Base-by-base conservation (phyloP, 1,284 basidiomycete genomes). In the Coniferiporia weirii region DNA sequence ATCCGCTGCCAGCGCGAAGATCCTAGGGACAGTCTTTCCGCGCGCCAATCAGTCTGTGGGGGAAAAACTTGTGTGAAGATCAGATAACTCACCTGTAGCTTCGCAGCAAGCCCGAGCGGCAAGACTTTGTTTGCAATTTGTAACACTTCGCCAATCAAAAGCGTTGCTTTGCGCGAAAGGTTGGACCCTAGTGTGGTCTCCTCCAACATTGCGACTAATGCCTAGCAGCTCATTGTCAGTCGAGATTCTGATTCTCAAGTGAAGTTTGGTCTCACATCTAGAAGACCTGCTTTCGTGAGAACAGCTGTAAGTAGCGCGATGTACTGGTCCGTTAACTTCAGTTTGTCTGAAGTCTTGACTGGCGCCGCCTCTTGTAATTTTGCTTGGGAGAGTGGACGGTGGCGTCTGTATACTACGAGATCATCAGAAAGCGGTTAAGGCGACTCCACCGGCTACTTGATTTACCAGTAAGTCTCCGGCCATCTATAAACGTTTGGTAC, bases 291-390 rank as follows among this genome's bases (percentile, higher is more conserved):
- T 65, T 95, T 89, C 13, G 89, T 84, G 61, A 98, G 87, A 4
- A 98, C 83, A 12, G 93, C 79, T 7, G 98, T 79, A 2, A 99
- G 76, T n/a, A 99, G 77, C 0, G 91, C 89, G 48, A 96, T 84
- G 69, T 94, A 99, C 68, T 99, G 96, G 68, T 98, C 95, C 2
- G 94, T 89, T 5, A 98, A 73, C 66, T 91, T 95, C 44, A 94
- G 74, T 8, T 82, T 79, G 64, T 87, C 82, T 44, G 82, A 74
- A 6, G 76, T 71, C 58, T 83, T 83, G 13, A 69, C 64, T 49
- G 66, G 60, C 34, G 69, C 20, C 34, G 69, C 20, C 34, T 66
- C 59, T 61, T 62, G 73, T 72, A 59, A 70, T 60, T 65, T 69
- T 43, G 65, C 54, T 17, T 77, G 75, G 15, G 72, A 71, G 43